Base-by-base conservation (phyloP, 2,329 filamentous ascomycete species). In the Xylaria multiplex region DNA sequence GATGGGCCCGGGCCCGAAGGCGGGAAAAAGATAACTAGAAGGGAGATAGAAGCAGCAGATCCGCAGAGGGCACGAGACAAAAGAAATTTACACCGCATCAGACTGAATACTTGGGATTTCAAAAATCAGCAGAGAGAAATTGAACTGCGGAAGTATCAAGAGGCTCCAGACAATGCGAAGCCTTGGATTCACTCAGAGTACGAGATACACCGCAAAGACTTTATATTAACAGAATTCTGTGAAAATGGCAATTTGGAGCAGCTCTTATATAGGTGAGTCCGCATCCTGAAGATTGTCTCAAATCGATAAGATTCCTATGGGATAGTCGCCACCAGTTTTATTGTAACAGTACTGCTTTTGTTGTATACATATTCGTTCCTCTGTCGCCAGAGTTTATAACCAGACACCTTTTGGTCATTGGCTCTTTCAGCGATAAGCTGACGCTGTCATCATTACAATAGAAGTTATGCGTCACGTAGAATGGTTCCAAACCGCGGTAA, bases 211-310 rank as follows among this genome's bases (percentile, higher is more conserved):
- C 58, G 54, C 9, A 65, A 45, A 16, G 71, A 72, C n/a, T 65
- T 48, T 14, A 2, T 73, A 0, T 11, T 72, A 13, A 40, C 70
- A 11, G 71, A 72, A 55, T 71, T 56, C 27, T 55, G 60, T 27
- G 32, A 61, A 42, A 24, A 62, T 62, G 70, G 71, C 19, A 70
- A 72, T 32, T 30, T 73, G 37, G 35, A 57, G 11, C 35, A 55
- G 6, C 9, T 71, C 8, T 6, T 72, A 3, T 42, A 14, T 7
- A 59, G 40, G 66, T 68, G 22, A 62, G 66, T 59, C 27, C 3
- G 27, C 46, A 11, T 14, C 37, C 19, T 1, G n/a, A 14, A 42
- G 7, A 22, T 16, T 14, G 13, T 4, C 16, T 2, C 52, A 49
- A 22, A 19, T 30, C n/a, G 27, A 6, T 14, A 32, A 11, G 46